Evolutionary conservation across 202 grass and related monocot species (phyloP).

Genomic region (Eragrostis tef): DNA sequence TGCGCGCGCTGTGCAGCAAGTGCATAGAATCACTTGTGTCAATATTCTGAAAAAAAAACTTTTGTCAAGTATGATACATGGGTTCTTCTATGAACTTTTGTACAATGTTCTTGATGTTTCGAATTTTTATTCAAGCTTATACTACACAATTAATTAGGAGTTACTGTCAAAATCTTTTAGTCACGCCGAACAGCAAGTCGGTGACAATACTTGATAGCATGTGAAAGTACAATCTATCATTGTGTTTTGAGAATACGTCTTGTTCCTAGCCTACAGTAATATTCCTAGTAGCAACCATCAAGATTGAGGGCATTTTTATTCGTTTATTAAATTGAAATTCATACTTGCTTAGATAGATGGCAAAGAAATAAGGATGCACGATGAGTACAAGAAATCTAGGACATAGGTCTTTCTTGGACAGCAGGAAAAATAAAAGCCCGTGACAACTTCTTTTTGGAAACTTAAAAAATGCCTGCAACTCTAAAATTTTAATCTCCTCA

Average conservation of each 20-base stretch:
- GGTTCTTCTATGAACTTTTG: neutral
- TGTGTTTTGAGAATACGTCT: neutral
- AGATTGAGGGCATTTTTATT: neutral
- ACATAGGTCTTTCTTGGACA: neutral
- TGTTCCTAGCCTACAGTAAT: neutral
- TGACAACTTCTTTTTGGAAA: neutral
- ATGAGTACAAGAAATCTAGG: neutral
- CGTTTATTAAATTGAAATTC: neutral
- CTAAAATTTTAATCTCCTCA: neutral
- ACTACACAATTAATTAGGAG: neutral
- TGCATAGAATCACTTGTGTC: neutral
- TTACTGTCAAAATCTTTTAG: neutral
- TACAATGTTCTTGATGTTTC: neutral
- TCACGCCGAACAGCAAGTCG: neutral
- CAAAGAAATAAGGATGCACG: neutral
- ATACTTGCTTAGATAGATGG: neutral
- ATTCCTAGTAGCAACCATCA: constrained; percentile 4
- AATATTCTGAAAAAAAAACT: too few relatives aligned
- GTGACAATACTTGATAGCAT: neutral
- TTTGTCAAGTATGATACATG: constrained; percentile 1
- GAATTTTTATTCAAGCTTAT: neutral
- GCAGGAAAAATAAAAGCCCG: neutral
- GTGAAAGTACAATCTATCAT: neutral
- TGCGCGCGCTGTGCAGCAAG: neutral
- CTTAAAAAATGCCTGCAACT: neutral